Percentiles rank a stretch among this genome's conserved stretches.
Conservation (phyloP, 164 flowering plant species). For the Aristolochia fimbriata region DNA sequence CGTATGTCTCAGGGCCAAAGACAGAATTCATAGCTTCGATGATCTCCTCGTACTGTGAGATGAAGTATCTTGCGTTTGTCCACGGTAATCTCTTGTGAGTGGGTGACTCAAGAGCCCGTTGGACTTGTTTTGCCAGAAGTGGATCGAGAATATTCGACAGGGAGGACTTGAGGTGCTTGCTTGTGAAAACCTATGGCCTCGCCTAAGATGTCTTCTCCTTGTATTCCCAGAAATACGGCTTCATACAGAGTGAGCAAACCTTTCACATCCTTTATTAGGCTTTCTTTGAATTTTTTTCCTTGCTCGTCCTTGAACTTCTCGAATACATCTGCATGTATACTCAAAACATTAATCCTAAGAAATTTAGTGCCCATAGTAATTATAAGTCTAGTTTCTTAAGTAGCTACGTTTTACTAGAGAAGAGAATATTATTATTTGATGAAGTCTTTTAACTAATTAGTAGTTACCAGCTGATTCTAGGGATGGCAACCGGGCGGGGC, state of each 20-base stretch:
- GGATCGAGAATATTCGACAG: neutral
- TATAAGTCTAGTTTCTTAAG: no score
- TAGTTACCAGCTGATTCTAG: no score
- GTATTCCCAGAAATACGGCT: slow-evolving; percentile 13
- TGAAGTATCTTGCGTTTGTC: slow-evolving; percentile 11
- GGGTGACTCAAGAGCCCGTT: slow-evolving; percentile 10
- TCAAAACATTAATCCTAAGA: no score
- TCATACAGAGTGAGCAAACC: slow-evolving; percentile 13
- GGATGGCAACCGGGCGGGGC: no score
- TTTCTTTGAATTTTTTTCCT: slow-evolving; percentile 1
- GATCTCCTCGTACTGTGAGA: neutral
- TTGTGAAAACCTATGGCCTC: slow-evolving; percentile 13
- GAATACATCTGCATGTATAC: neutral
- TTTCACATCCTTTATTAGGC: neutral
- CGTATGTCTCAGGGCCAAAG: neutral
- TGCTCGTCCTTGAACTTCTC: neutral
- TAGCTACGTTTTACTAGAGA: no score
- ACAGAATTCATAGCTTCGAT: no score
- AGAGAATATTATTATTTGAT: no score
- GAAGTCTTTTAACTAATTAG: no score
- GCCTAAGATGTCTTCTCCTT: slow-evolving; percentile 17
- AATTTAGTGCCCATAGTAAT: no score
- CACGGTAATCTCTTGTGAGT: slow-evolving; percentile 11
- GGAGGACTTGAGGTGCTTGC: slow-evolving; percentile 5
- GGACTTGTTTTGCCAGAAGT: slow-evolving; percentile 1